phyloP scores from a whole-genome alignment of 352 stramenopile species.

The Phytophthora cryptogea region DNA sequence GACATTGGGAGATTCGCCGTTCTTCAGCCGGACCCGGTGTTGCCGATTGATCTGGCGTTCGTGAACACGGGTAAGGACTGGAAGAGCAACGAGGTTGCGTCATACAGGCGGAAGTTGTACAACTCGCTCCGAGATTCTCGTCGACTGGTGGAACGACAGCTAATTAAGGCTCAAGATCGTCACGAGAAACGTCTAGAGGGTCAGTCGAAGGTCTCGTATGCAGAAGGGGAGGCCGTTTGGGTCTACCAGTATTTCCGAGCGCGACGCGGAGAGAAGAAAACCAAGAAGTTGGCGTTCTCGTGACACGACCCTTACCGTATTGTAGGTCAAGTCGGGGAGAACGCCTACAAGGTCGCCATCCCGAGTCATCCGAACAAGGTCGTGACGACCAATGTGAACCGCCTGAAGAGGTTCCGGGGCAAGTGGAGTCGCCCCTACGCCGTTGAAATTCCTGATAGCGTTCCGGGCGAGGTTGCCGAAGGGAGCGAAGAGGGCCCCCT shows the following conservation, averaged over 20 bases:
- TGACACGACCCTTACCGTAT: not conserved
- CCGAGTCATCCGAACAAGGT: not conserved
- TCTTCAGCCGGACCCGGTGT: conserved; percentile 3
- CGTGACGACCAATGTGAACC: conserved; percentile 6
- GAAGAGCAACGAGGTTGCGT: conserved; percentile 1
- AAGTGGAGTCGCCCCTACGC: not conserved
- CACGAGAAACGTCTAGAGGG: not conserved
- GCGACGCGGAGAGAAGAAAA: not conserved
- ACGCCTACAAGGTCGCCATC: not conserved
- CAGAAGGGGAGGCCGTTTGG: not conserved
- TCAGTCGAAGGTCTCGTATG: not conserved
- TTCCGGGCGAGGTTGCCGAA: not conserved
- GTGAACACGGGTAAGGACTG: not conserved
- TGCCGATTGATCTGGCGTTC: conserved; percentile 4
- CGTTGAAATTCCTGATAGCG: too few species aligned
- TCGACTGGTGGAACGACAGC: conserved; percentile 1
- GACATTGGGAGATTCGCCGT: not conserved
- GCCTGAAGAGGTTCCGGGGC: not conserved
- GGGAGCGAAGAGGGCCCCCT: not conserved
- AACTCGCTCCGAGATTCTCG: not conserved
- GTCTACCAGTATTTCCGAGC: conserved; percentile 3
- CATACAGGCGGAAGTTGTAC: not conserved
- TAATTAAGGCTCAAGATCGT: not conserved
- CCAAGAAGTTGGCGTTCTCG: conserved; percentile 5
- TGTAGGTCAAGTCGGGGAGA: not conserved